Base-by-base conservation (phyloP, 306 rosid genomes). In the Hippophae rhamnoides region DNA sequence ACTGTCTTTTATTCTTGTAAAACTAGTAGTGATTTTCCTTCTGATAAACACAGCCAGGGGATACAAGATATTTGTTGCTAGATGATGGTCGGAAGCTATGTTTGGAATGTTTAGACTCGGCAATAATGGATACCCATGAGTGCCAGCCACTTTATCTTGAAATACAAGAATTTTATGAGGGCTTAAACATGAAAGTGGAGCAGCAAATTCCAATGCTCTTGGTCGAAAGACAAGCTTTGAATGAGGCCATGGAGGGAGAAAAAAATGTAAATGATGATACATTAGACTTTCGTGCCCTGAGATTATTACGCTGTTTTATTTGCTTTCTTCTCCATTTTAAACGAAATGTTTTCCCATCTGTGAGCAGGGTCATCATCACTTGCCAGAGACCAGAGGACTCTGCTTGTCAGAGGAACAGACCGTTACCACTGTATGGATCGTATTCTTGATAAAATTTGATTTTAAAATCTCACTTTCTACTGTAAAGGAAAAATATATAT, bases 231-330 rank as follows among this genome's bases (percentile, higher is more conserved):
- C 97, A 93, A 68, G 99, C 99, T 13, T 84, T 93, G 52, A 93
- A 93, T 38, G 97, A 93, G 79, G 99, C 99, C 70, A 88, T 93
- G 90, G 99, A 88, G 60, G 99, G 97, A 55, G 99, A 93, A 64
- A 93, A 88, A 68, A 86, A 82, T 70, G 99, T 86, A 84, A 75
- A 54, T 50, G 41, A 55, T 45, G 7, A 52, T 40, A 43, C 26
- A 5, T 9, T 61, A 25, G 2, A 27, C 48, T 46, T 61, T 59
- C 18, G n/a, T 58, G 9, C 67, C 41, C 40, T 12, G 40, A 31
- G 6, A 47, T 54, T 23, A 0, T 10, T 50, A 9, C 7, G 3
- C 50, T 41, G 10, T 10, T 13, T 7, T 61, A 41, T 14, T 11
- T 49, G 51, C 48, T 69, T 59, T 40, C 18, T 43, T 40, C 47